These are phyloP conservation scores for Tricholoma saponaceum DNA, from an alignment of 768 basidiomycete genomes.

Conservation along the genomic window DNA sequence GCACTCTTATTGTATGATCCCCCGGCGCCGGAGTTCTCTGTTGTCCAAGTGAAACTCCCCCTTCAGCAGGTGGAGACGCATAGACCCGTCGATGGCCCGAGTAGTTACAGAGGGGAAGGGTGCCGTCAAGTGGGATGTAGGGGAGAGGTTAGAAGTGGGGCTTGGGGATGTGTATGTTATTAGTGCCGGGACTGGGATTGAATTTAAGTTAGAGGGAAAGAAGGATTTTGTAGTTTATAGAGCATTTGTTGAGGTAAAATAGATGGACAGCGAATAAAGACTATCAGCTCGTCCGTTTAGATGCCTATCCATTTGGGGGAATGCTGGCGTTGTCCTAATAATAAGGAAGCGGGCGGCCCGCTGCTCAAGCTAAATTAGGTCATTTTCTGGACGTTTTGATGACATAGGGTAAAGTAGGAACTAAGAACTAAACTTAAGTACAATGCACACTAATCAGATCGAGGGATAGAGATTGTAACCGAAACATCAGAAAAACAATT, in stretches of 20 bases:
- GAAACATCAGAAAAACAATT: too few species aligned
- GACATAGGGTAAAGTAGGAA: too few species aligned
- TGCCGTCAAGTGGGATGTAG: slow-evolving; percentile 43
- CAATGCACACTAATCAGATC: too few species aligned
- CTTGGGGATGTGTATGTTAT: slow-evolving; percentile 81
- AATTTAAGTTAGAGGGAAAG: slow-evolving; percentile 36
- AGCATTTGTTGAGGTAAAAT: slow-evolving; percentile 55
- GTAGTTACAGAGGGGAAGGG: slow-evolving; percentile 72
- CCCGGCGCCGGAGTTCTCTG: slow-evolving; percentile 91
- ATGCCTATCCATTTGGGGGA: too few species aligned
- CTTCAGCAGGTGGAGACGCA: slow-evolving; percentile 49
- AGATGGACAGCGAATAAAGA: not conserved
- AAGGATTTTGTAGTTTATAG: slow-evolving; percentile 53
- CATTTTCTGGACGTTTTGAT: too few species aligned
- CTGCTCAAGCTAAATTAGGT: too few species aligned
- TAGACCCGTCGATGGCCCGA: slow-evolving; percentile 72
- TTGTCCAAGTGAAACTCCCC: slow-evolving; percentile 57
- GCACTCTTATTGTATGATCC: slow-evolving; percentile 82
- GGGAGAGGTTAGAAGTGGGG: slow-evolving; percentile 34
- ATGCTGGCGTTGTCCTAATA: too few species aligned
- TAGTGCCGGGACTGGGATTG: slow-evolving; percentile 62
- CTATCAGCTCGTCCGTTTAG: too few species aligned
- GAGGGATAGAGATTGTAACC: too few species aligned
- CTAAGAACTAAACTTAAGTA: too few species aligned
- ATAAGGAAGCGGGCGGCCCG: too few species aligned